A percentile compares a stretch with the other conserved stretches of the same genome.
These are phyloP conservation scores for Mucor sp. DNA, from an alignment of 371 early-diverging fungal species.

Conservation along the genomic window DNA sequence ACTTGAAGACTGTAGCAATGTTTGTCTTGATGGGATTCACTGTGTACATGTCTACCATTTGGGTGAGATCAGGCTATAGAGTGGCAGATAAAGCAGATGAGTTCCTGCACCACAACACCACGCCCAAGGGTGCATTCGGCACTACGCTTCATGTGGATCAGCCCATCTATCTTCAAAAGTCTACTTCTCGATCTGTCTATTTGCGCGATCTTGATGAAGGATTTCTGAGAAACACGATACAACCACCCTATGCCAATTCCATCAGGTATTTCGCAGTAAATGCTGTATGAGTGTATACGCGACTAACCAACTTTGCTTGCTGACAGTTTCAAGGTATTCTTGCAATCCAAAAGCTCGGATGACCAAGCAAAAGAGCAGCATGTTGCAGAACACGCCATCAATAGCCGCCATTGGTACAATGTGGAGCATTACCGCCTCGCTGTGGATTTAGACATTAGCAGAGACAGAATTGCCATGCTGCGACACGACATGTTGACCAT, in stretches of 20 bases:
- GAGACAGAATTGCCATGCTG: constrained; percentile 50
- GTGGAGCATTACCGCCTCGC: constrained; percentile 46
- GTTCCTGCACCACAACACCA: background rate
- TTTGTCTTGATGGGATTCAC: background rate
- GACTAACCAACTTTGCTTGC: too few species aligned
- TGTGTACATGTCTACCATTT: constrained; percentile 1
- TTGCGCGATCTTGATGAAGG: constrained; percentile 50
- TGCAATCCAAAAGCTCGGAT: background rate
- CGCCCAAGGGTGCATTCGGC: background rate
- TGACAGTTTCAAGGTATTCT: constrained; percentile 3
- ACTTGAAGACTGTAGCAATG: background rate
- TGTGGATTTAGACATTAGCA: constrained; percentile 42
- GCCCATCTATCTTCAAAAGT: background rate
- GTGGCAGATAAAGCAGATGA: background rate
- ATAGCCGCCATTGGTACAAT: constrained; percentile 18
- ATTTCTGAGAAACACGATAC: constrained; percentile 12
- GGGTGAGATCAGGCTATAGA: background rate
- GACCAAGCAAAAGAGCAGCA: background rate
- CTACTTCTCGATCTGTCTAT: constrained; percentile 37
- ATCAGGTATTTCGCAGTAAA: constrained; percentile 28
- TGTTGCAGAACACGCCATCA: background rate
- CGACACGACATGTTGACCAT: constrained; percentile 49
- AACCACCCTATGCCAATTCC: constrained; percentile 22
- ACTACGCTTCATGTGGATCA: background rate
- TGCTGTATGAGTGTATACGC: too few species aligned